Conservation (phyloP, 345 rosid species). For the Combretum micranthum region DNA sequence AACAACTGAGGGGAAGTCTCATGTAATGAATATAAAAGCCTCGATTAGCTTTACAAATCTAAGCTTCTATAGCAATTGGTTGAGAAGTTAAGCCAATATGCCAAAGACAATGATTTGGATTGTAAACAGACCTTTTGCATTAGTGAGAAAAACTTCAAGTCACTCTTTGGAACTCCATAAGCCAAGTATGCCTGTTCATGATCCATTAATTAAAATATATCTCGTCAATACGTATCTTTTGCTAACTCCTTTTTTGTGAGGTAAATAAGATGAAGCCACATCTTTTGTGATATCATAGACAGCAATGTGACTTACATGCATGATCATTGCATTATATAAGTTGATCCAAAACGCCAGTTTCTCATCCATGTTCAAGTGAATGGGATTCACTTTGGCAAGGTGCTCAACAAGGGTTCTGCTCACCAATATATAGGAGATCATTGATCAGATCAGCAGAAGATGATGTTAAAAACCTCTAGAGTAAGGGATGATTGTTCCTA, state of each 20-base stretch:
- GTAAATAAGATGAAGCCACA: too few species aligned
- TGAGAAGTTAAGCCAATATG: neutral
- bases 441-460: too few species aligned
- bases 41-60: neutral
- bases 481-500: too few species aligned
- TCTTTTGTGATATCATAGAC: too few species aligned
- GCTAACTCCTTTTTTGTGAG: too few species aligned
- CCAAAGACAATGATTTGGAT: neutral
- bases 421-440: slow-evolving; percentile 1
- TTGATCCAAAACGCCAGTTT: slow-evolving; percentile 98
- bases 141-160: slow-evolving; percentile 82
- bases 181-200: slow-evolving; percentile 80
- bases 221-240: too few species aligned
- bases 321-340: slow-evolving; percentile 87
- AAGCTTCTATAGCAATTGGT: neutral
- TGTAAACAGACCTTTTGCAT: slow-evolving; percentile 78
- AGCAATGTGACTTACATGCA: slow-evolving; percentile 57
- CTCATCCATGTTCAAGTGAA: slow-evolving; percentile 59
- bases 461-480: too few species aligned
- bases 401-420: slow-evolving; percentile 81
- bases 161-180: slow-evolving; percentile 91
- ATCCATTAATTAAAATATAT: slow-evolving; percentile 9
- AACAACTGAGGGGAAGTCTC: too few species aligned
- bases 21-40: too few species aligned
- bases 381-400: slow-evolving; percentile 77